Conservation (phyloP, 768 basidiomycete genomes). For the Hypsizygus marmoreus region DNA sequence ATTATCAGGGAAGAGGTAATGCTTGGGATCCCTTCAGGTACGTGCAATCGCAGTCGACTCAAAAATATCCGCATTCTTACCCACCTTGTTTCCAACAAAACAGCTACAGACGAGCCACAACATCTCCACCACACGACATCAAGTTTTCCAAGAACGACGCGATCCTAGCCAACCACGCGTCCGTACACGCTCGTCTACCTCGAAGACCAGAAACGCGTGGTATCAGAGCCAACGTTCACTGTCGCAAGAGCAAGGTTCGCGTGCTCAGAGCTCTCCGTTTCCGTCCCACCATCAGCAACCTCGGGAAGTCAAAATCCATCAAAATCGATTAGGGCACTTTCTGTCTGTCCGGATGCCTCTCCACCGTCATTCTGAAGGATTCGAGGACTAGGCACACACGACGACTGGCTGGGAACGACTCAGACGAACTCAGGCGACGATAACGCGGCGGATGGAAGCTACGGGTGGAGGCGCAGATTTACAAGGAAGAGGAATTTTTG, state of each 20-base stretch:
- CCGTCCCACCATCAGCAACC: slow-evolving; percentile 89
- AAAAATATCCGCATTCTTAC: slow-evolving; percentile 79
- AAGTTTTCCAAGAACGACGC: slow-evolving; percentile 96
- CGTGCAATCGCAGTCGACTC: slow-evolving; percentile 89
- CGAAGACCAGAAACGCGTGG: slow-evolving; percentile 93
- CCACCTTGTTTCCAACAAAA: slow-evolving; percentile 92
- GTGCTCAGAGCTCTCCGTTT: slow-evolving; percentile 94
- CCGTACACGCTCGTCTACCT: slow-evolving; percentile 89
- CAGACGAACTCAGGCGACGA: slow-evolving; percentile 94
- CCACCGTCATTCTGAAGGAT: slow-evolving; percentile 92
- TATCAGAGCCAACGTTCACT: slow-evolving; percentile 91
- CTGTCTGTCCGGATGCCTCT: slow-evolving; percentile 90
- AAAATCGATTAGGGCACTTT: slow-evolving; percentile 94
- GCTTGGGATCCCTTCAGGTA: slow-evolving; percentile 85
- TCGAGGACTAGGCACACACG: slow-evolving; percentile 92
- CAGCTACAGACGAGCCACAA: slow-evolving; percentile 93
- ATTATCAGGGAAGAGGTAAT: slow-evolving; percentile 85
- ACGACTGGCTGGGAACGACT: slow-evolving; percentile 92
- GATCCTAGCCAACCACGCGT: slow-evolving; percentile 88
- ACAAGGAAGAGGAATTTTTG: slow-evolving; percentile 81
- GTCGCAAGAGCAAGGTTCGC: slow-evolving; percentile 81
- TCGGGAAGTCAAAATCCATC: slow-evolving; percentile 86
- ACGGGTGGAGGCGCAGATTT: slow-evolving; percentile 92
- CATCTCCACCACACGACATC: slow-evolving; percentile 90
- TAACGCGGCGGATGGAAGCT: slow-evolving; percentile 95